phyloP scores from a whole-genome alignment of 2,329 filamentous ascomycete genomes.

The Colletotrichum orchidophilum region DNA sequence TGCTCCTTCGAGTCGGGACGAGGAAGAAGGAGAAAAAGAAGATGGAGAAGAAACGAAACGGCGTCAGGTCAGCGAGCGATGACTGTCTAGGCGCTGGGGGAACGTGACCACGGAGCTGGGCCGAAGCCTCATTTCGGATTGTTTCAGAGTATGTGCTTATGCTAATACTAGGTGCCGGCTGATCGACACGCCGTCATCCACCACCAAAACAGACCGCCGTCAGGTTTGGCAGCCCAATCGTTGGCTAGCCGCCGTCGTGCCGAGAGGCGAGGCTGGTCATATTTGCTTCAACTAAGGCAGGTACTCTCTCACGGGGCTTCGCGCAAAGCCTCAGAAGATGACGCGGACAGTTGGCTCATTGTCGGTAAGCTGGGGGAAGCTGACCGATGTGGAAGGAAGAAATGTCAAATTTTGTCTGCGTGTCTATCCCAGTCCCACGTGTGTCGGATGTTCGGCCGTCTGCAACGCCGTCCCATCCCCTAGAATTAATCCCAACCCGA shows the following conservation, averaged over 20 bases:
- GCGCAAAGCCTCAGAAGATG: slow-evolving; percentile 24
- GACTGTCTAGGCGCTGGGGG: slow-evolving; percentile 5
- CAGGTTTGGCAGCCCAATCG: neutral
- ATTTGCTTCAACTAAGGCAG: slow-evolving; percentile 20
- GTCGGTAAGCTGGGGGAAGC: neutral
- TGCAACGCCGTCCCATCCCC: slow-evolving; percentile 27
- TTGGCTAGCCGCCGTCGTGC: slow-evolving; percentile 16
- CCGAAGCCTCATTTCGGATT: neutral
- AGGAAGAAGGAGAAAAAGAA: neutral
- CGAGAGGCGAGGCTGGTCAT: slow-evolving; percentile 19
- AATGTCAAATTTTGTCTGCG: slow-evolving; percentile 12
- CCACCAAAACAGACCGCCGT: slow-evolving; percentile 7
- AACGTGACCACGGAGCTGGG: neutral
- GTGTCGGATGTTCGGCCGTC: slow-evolving; percentile 25
- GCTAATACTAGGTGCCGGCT: slow-evolving; percentile 26
- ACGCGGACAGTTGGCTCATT: slow-evolving; percentile 22
- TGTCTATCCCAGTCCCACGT: slow-evolving; percentile 22
- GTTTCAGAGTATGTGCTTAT: slow-evolving; percentile 34
- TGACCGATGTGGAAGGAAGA: neutral
- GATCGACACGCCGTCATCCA: neutral
- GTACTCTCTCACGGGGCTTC: slow-evolving; percentile 18
- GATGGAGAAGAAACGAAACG: neutral
- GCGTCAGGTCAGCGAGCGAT: neutral
- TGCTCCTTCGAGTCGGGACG: neutral
- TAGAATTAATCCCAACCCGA: slow-evolving; percentile 20